Base-by-base conservation (phyloP, 805 yeast genomes). In the Kuraishia ogatae region DNA sequence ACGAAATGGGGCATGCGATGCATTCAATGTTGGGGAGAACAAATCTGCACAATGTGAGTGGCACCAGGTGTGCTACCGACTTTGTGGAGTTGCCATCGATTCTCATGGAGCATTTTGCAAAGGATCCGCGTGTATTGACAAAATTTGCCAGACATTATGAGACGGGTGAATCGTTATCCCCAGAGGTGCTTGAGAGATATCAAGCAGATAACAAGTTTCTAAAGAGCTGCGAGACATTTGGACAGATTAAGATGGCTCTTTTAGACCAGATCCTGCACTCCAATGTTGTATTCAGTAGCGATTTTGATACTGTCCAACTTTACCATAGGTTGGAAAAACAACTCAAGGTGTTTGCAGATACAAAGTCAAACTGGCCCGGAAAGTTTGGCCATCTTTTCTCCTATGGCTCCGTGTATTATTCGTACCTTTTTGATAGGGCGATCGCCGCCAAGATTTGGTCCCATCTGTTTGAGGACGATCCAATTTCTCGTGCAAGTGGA, bases 1-100 rank as follows among this genome's bases (percentile, higher is more conserved):
- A 94, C 70, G 99, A 94, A 70, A 91, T 94, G 97, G 99, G 99
- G 0, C 99, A 94, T 69, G 98, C 98, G 1, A 87, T 94, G 82
- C 99, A 94, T 68, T 89, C 97, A 2, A 93, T 94, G 97, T 72
- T 94, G 21, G 99, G 98, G 0, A 79, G 93, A 58, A 94, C 99
- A 0, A 77, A 85, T 49, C 71, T 93, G 53, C 99, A 94, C 66
- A 94, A 91, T 66, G 86, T 93, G 8, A 85, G 96, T 39, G 99
- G 99, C 2, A 94, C 99, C 0, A 78, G 99, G 57, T 93, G 98
- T 67, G 87, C 89, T 3, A 89, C 98, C 0, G 99, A 94, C 68
- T 94, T 94, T 71, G 99, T 94, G 19, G 99, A 94, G 68, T 72
- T 94, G 50, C 99, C 99, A 1, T 90, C 97, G 15, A 93, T 94